Percentiles rank a stretch among this genome's conserved stretches.
Conservation (phyloP, 805 yeast species). For the Yarrowia sp. region DNA sequence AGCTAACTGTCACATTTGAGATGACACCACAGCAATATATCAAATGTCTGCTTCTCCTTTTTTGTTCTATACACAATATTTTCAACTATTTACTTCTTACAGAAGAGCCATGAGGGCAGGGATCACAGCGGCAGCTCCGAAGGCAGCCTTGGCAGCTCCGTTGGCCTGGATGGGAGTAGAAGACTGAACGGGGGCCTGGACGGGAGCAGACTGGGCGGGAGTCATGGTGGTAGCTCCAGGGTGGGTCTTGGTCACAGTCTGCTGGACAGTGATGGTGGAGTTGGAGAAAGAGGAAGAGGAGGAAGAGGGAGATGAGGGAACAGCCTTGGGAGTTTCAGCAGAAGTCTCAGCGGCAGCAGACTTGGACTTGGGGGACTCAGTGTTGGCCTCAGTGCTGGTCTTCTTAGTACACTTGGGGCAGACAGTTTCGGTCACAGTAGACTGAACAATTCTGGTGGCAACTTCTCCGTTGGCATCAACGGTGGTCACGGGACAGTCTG, state of each 20-base stretch:
- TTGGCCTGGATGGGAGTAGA: conserved; percentile 12
- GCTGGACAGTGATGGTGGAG: neutral
- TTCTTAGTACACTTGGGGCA: conserved; percentile 25
- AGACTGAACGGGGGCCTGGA: neutral
- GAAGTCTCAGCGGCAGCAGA: neutral
- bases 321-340: neutral
- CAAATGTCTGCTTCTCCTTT: no score
- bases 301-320: neutral
- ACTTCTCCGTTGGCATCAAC: neutral
- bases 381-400: neutral
- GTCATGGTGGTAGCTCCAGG: neutral
- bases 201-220: neutral
- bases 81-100: neutral
- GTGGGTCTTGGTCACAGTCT: conserved; percentile 14
- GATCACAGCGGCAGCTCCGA: conserved; percentile 1
- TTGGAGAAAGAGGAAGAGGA: neutral
- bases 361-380: neutral
- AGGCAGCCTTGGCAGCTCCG: conserved; percentile 10
- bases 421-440: conserved; percentile 20
- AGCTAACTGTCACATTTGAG: no score
- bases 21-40: no score
- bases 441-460: neutral
- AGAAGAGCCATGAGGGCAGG: conserved; percentile 4
- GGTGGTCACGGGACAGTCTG: conserved; percentile 7
- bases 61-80: no score